phyloP scores from a whole-genome alignment of 2,329 filamentous ascomycete species.

The Exserohilum turcica region DNA sequence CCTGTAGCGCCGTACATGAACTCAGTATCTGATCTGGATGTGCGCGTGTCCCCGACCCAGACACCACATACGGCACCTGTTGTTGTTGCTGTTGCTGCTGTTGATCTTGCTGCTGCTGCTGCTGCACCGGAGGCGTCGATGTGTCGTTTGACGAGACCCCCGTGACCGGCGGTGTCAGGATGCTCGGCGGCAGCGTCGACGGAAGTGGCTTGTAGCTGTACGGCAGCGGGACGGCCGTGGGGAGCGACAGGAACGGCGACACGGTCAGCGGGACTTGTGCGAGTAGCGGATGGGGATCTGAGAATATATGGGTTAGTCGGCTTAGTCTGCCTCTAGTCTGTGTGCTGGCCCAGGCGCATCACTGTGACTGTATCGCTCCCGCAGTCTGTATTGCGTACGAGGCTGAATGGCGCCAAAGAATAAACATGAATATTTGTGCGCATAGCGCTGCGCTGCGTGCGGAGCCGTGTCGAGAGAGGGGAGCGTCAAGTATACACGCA shows the following conservation, averaged over 20 bases:
- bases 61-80: conserved; percentile 69
- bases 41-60: conserved; percentile 73
- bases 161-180: conserved; percentile 54
- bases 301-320: neutral
- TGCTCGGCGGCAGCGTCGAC: conserved; percentile 78
- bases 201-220: conserved; percentile 94
- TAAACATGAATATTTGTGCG: no score
- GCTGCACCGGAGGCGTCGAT: conserved; percentile 3
- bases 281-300: conserved; percentile 77
- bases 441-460: neutral
- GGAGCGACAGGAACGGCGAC: conserved; percentile 90
- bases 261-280: conserved; percentile 92
- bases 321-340: conserved; percentile 11
- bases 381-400: no score
- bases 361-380: neutral
- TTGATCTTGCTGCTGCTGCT: conserved; percentile 53
- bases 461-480: neutral
- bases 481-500: conserved; percentile 1
- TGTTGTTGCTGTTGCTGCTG: conserved; percentile 53
- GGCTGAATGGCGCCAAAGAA: no score
- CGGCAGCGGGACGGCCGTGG: conserved; percentile 85
- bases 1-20: conserved; percentile 77
- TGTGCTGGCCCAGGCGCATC: no score
- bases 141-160: neutral
- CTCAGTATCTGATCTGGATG: conserved; percentile 82